These are phyloP conservation scores for Lactarius trivialis DNA, from an alignment of 768 basidiomycete genomes.

Conservation along the genomic window DNA sequence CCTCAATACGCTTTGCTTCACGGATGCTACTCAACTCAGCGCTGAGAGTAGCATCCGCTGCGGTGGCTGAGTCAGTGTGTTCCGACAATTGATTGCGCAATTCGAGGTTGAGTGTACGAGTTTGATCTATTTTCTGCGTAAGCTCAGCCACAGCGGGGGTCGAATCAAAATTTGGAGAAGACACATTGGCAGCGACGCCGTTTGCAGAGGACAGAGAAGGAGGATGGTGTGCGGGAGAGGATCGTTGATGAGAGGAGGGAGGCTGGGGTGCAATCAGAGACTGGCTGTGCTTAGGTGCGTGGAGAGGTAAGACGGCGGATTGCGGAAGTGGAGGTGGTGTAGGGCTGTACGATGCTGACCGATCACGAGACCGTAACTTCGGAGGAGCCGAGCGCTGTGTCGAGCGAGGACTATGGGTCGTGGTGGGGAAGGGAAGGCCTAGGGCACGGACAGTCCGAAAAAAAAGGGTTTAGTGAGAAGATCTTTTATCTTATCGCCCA, in stretches of 20 bases:
- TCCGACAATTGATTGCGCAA: slow-evolving; percentile 65
- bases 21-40: slow-evolving; percentile 66
- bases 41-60: slow-evolving; percentile 51
- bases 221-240: slow-evolving; percentile 11
- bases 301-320: slow-evolving; percentile 72
- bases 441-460: not conserved
- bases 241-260: slow-evolving; percentile 20
- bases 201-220: slow-evolving; percentile 16
- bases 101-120: slow-evolving; percentile 58
- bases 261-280: slow-evolving; percentile 24
- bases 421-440: slow-evolving; percentile 25
- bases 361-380: slow-evolving; percentile 42
- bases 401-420: slow-evolving; percentile 15
- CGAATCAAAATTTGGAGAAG: slow-evolving; percentile 45
- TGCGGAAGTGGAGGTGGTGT: slow-evolving; percentile 81
- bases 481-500: not conserved
- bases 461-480: slow-evolving; percentile 28
- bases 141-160: slow-evolving; percentile 69
- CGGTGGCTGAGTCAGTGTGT: slow-evolving; percentile 34
- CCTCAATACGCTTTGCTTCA: slow-evolving; percentile 78
- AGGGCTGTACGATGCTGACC: slow-evolving; percentile 36
- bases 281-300: slow-evolving; percentile 42
- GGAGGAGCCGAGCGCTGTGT: slow-evolving; percentile 40
- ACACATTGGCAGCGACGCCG: slow-evolving; percentile 26
- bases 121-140: slow-evolving; percentile 60